Evolutionary conservation across 2,329 filamentous ascomycete genomes (phyloP).

Genomic region (Fusarium mundagurra): DNA sequence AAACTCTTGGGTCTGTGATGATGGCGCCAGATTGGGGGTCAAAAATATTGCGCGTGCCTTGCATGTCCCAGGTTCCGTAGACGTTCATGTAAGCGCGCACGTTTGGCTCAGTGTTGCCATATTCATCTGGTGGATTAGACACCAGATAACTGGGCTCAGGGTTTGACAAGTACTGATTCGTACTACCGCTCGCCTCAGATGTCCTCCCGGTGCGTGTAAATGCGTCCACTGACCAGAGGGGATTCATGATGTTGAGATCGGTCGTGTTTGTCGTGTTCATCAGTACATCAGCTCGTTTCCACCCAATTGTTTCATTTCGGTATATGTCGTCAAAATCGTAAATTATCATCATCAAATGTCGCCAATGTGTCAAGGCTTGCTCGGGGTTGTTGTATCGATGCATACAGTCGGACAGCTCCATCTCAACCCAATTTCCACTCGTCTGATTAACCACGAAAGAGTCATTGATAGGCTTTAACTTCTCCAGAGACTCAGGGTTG

Average conservation of each 20-base stretch:
- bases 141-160: not conserved
- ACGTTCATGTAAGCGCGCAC: not conserved
- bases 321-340: constrained; percentile 2
- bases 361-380: constrained; percentile 9
- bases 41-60: not conserved
- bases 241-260: not conserved
- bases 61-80: not conserved
- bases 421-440: not conserved
- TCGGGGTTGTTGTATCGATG: constrained; percentile 13
- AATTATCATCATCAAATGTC: constrained; percentile 21
- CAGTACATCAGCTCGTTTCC: constrained; percentile 18
- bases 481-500: not conserved
- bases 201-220: not conserved
- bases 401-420: not conserved
- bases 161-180: not conserved
- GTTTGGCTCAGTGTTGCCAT: not conserved
- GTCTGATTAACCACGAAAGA: not conserved
- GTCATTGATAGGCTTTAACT: not conserved
- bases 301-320: constrained; percentile 8
- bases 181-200: not conserved
- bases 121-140: not conserved
- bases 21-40: constrained; percentile 3
- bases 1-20: not conserved
- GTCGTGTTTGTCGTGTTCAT: not conserved
- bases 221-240: constrained; percentile 3